Percentiles rank a stretch among this genome's conserved stretches.
These are phyloP conservation scores for Eimeria brunetti DNA, from an alignment of 169 alveolate genomes.

Conservation along the genomic window DNA sequence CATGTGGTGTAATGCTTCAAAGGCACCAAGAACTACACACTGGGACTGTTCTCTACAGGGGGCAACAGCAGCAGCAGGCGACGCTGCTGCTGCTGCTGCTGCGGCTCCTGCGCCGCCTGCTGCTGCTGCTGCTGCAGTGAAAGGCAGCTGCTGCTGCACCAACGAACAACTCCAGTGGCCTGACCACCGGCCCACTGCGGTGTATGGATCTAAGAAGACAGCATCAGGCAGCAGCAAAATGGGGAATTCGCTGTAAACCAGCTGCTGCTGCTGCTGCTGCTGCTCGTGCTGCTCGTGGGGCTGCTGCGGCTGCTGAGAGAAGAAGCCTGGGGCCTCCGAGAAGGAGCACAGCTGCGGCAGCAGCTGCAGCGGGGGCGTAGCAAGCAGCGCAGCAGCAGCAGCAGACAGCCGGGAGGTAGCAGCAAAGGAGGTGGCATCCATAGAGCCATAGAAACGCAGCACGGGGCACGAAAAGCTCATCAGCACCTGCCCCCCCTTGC, in stretches of 20 bases:
- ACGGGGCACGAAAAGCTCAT: slow-evolving; percentile 33
- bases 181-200: slow-evolving; percentile 3
- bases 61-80: slow-evolving; percentile 59
- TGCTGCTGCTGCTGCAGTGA: slow-evolving; percentile 61
- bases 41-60: slow-evolving; percentile 42
- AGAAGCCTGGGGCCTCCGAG: slow-evolving; percentile 29
- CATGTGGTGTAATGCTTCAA: slow-evolving; percentile 32
- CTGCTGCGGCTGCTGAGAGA: neutral
- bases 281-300: neutral
- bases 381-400: slow-evolving; percentile 68
- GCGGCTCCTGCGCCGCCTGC: slow-evolving; percentile 67
- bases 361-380: slow-evolving; percentile 53
- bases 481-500: neutral
- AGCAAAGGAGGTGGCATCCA: slow-evolving; percentile 40
- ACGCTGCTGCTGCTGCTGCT: slow-evolving; percentile 55
- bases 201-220: slow-evolving; percentile 6
- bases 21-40: slow-evolving; percentile 21
- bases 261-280: slow-evolving; percentile 64
- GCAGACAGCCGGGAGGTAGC: slow-evolving; percentile 44
- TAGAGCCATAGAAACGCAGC: slow-evolving; percentile 56
- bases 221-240: slow-evolving; percentile 1
- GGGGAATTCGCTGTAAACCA: neutral
- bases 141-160: slow-evolving; percentile 55
- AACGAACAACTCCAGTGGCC: slow-evolving; percentile 15
- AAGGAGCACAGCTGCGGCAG: slow-evolving; percentile 48